Base-by-base conservation (phyloP, 1,284 basidiomycete genomes). In the Cutaneotrichosporon arboriforme region DNA sequence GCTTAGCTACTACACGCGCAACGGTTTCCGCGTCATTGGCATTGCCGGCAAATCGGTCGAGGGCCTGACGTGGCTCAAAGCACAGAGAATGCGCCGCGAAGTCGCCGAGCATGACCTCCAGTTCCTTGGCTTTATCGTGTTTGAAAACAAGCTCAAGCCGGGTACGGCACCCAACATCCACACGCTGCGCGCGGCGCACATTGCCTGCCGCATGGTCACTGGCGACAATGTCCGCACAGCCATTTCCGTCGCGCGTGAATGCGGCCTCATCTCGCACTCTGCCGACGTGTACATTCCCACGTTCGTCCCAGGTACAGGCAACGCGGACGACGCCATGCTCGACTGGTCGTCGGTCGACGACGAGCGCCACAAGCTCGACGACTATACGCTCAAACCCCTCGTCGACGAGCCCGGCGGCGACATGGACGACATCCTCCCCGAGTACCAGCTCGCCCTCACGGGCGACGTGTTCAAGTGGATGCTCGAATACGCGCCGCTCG, bases 391-490 rank as follows among this genome's bases (percentile, higher is more conserved):
- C 46, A 90, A 89, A 68, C 89, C 90, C 3, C 68, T 85, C 42
- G 65, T 63, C 81, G 84, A 53, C 36, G 84, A 86, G 0, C 62
- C 61, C 15, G 86, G 88, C 48, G 35, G 86, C 10, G 87, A 88
- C 48, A 76, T 77, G 3, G 84, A 84, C 45, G 86, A 88, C 48
- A 87, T 90, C 53, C 58, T 65, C 45, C 61, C 64, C 37, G 94
- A 98, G 68, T 98, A 93, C 71, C 86, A 91, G 18, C 81, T 99
- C 15, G 92, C 88, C 1, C 78, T 98, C 45, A 93, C 91, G 2
- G 96, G 96, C n/a, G 94, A 98, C 66, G 86, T 96, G 22, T 98
- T 99, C 78, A 83, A 90, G 34, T 98, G 96, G 96, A 93, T 99
- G 85, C 83, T 98, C 64, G 94, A 94, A 69, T 84, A 90, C 76